A percentile compares a stretch with the other conserved stretches of the same genome.
phyloP scores from a whole-genome alignment of 2,329 filamentous ascomycete species.

The Bipolaris victoriae region DNA sequence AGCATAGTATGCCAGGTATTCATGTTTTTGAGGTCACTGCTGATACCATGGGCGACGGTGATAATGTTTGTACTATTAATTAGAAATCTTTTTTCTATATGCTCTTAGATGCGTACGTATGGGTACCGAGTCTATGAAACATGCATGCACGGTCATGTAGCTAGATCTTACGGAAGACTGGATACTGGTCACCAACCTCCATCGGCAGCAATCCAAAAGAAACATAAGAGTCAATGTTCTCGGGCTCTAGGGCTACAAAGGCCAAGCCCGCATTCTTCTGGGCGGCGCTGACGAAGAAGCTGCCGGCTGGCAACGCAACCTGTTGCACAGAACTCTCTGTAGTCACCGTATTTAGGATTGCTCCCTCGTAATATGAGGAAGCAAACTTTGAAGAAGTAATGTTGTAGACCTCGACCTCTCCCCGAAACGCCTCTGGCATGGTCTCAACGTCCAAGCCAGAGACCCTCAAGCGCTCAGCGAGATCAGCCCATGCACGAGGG shows the following conservation, averaged over 20 bases:
- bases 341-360: slow-evolving; percentile 41
- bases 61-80: slow-evolving; percentile 4
- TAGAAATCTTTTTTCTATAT: background rate
- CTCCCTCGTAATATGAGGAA: slow-evolving; percentile 44
- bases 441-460: slow-evolving; percentile 45
- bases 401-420: slow-evolving; percentile 44
- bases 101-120: background rate
- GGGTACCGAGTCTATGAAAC: background rate
- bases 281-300: slow-evolving; percentile 42
- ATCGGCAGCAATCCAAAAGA: slow-evolving; percentile 47
- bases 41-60: background rate
- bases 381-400: slow-evolving; percentile 40
- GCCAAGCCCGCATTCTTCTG: slow-evolving; percentile 49
- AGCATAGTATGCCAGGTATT: slow-evolving; percentile 7
- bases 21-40: background rate
- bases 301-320: slow-evolving; percentile 40
- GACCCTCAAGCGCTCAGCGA: slow-evolving; percentile 40
- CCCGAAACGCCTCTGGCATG: slow-evolving; percentile 34
- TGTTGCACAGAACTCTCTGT: slow-evolving; percentile 32
- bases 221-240: slow-evolving; percentile 48
- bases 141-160: background rate
- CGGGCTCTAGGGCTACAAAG: slow-evolving; percentile 48
- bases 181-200: slow-evolving; percentile 45
- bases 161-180: slow-evolving; percentile 37
- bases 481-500: slow-evolving; percentile 43